phyloP scores from a whole-genome alignment of 306 rosid species.

The Quercus wislizeni region DNA sequence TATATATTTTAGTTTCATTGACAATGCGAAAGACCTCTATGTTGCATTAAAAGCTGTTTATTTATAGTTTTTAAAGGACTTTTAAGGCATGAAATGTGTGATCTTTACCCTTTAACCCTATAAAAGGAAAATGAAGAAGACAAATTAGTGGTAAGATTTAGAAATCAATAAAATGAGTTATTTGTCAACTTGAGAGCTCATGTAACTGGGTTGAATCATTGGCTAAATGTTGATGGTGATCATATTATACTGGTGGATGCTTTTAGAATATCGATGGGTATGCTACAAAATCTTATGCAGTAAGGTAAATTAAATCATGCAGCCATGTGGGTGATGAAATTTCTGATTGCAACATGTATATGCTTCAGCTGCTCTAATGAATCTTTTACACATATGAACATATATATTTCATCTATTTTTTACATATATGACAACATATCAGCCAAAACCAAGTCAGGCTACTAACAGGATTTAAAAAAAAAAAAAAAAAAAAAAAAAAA shows the following conservation, averaged over 20 bases:
- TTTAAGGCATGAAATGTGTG: neutral
- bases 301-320: neutral
- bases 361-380: too few species aligned
- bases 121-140: neutral
- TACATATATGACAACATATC: neutral
- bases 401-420: too few species aligned
- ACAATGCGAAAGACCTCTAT: too few species aligned
- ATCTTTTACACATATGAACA: too few species aligned
- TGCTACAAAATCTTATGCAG: neutral
- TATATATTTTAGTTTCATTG: neutral
- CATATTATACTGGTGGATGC: neutral
- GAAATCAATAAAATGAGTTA: neutral
- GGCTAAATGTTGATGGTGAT: neutral
- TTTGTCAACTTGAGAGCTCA: neutral
- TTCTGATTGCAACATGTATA: too few species aligned
- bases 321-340: too few species aligned
- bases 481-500: neutral
- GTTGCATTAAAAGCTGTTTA: neutral
- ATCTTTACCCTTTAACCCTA: neutral
- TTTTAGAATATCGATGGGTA: too few species aligned
- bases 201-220: neutral
- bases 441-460: neutral
- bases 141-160: neutral
- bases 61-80: neutral
- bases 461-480: neutral